Percentiles rank a stretch among this genome's conserved stretches.
Evolutionary conservation across 1,139 yeast species (phyloP).

Genomic region (Saccharomyces hybrid): DNA sequence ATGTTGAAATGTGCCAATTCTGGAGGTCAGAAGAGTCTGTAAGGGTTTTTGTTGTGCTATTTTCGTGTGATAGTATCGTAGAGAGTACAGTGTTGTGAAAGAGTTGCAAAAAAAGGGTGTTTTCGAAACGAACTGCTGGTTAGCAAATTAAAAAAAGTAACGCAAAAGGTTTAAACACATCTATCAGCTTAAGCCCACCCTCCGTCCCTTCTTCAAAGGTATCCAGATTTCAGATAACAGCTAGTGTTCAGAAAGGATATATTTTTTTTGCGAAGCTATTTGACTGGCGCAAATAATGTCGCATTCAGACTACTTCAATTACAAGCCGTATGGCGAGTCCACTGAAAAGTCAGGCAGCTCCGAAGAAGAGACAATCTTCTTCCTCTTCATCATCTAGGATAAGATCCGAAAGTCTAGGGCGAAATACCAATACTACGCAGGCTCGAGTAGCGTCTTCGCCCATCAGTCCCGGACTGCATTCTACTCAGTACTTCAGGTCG

Average conservation of each 20-base stretch:
- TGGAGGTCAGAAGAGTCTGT: neutral
- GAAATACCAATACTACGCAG: neutral
- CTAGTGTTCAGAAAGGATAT: neutral
- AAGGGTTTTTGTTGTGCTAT: neutral
- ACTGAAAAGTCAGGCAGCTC: neutral
- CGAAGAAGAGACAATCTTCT: neutral
- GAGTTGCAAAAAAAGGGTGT: neutral
- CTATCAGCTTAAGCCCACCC: neutral
- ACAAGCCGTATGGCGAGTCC: slow-evolving; percentile 9
- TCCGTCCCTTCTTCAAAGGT: neutral
- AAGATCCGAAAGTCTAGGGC: neutral
- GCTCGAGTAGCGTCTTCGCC: slow-evolving; percentile 6
- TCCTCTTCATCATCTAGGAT: slow-evolving; percentile 2
- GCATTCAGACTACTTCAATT: slow-evolving; percentile 13
- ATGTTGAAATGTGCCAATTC: neutral
- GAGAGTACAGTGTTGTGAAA: neutral
- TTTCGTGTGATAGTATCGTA: neutral
- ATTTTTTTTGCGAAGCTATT: neutral
- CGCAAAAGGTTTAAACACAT: neutral
- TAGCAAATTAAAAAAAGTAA: neutral
- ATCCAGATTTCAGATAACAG: neutral
- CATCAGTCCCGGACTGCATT: slow-evolving; percentile 9
- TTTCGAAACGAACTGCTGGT: neutral
- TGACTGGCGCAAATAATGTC: slow-evolving; percentile 6
- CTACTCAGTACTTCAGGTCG: slow-evolving; percentile 8